These are phyloP conservation scores for Lecanosticta acicola DNA, from an alignment of 2,329 filamentous ascomycete genomes.

Conservation along the genomic window DNA sequence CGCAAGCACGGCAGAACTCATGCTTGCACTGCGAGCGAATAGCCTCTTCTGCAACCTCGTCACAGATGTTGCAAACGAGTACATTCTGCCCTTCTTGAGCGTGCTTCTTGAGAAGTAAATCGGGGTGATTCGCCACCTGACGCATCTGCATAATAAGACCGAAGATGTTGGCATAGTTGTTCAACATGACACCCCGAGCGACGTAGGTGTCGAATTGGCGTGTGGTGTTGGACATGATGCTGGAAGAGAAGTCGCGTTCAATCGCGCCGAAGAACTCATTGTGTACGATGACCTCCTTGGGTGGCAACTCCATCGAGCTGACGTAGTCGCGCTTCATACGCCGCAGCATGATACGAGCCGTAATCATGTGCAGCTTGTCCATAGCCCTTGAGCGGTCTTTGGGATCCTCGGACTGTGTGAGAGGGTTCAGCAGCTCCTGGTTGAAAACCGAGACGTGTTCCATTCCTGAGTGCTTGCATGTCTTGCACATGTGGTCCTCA, in stretches of 20 bases:
- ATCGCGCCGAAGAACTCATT: constrained; percentile 96
- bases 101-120: constrained; percentile 86
- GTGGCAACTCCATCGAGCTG: constrained; percentile 89
- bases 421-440: constrained; percentile 85
- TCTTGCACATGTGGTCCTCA: constrained; percentile 62
- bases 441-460: constrained; percentile 81
- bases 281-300: constrained; percentile 87
- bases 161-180: constrained; percentile 99
- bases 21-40: constrained; percentile 89
- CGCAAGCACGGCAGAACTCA: constrained; percentile 81
- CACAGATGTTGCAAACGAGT: constrained; percentile 88
- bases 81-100: constrained; percentile 82
- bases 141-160: constrained; percentile 99
- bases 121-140: constrained; percentile 93
- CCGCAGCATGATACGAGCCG: constrained; percentile 89
- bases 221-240: constrained; percentile 87
- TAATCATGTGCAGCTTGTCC: constrained; percentile 77
- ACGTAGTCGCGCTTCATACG: constrained; percentile 92
- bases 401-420: constrained; percentile 43
- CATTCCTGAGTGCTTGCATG: constrained; percentile 62
- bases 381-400: constrained; percentile 64
- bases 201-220: constrained; percentile 95
- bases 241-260: constrained; percentile 89
- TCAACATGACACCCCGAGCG: constrained; percentile 80
- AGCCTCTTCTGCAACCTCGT: constrained; percentile 91